Base-by-base conservation (phyloP, 2,329 filamentous ascomycete species). In the Claviceps sp. region DNA sequence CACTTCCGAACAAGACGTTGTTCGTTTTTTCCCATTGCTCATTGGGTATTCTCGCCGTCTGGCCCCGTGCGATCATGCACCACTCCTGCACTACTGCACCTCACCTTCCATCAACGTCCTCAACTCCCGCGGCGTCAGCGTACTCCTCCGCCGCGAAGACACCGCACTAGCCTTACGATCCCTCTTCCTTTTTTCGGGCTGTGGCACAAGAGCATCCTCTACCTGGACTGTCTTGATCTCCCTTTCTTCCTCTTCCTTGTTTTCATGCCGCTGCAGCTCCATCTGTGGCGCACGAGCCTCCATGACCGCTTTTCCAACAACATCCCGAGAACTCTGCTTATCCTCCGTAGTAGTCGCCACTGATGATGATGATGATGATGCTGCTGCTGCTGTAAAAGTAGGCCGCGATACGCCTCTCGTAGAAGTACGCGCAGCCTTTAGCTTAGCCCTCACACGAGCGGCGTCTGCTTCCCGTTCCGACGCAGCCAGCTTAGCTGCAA, bases 41-140 rank as follows among this genome's bases (percentile, higher is more conserved):
- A 18, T 18, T 18, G 1, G 1, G 18, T 18, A 18, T 18, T 18
- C 18, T 18, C 18, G 18, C 18, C 18, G 18, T 18, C 18, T 18
- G 18, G 18, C 18, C 18, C 18, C 18, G 18, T 18, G 18, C 18
- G 18, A 18, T 18, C 18, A 18, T 18, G 18, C 18, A 18, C 18
- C 1, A 18, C 18, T 18, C 18, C 18, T 18, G 18, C 5, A 6
- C 3, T 20, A 65, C 70, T 75, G 54, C 74, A 80, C 53, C 61
- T 59, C 61, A 5, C 74, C 74, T 2, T 68, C 58, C 50, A 84
- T 82, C 62, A 86, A 63, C 45, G 76, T 79, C 67, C 86, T 78
- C 61, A 90, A 67, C 66, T 91, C 86, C 73, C 84, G 84, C 3
- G 84, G 81, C 60, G 79, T 88, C 37, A 91, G 69, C 20, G 86